These are phyloP conservation scores for Poronia punctata DNA, from an alignment of 495 filamentous ascomycete species.

Conservation along the genomic window DNA sequence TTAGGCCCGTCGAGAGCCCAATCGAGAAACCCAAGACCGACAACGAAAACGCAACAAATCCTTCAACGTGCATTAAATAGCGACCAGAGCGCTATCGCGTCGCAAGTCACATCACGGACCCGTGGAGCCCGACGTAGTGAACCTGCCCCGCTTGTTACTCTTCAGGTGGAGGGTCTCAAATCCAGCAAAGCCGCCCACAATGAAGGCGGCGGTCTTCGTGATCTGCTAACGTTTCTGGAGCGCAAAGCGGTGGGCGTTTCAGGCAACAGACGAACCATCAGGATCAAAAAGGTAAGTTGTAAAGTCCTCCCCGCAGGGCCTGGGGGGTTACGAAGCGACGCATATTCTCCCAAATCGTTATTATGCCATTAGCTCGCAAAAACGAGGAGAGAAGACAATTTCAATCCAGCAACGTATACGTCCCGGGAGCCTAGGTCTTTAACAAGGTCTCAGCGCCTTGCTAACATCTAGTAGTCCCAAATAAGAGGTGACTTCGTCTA, in stretches of 20 bases:
- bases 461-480: slow-evolving; percentile 69
- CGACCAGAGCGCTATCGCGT: slow-evolving; percentile 16
- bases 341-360: slow-evolving; percentile 37
- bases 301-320: slow-evolving; percentile 27
- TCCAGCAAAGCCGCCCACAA: slow-evolving; percentile 67
- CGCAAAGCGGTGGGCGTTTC: slow-evolving; percentile 58
- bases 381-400: slow-evolving; percentile 41
- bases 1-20: slow-evolving; percentile 21
- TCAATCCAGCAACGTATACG: slow-evolving; percentile 26
- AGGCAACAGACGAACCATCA: slow-evolving; percentile 49
- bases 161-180: slow-evolving; percentile 64
- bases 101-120: slow-evolving; percentile 12
- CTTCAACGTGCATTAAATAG: slow-evolving; percentile 29
- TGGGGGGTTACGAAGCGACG: slow-evolving; percentile 36
- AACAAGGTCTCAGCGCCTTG: slow-evolving; percentile 49
- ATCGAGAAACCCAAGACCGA: slow-evolving; percentile 25
- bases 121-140: slow-evolving; percentile 4
- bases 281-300: slow-evolving; percentile 78
- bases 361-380: slow-evolving; percentile 44
- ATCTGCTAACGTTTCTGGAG: slow-evolving; percentile 73
- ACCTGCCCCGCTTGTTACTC: slow-evolving; percentile 17
- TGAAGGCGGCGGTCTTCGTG: slow-evolving; percentile 62
- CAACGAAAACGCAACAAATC: slow-evolving; percentile 25
- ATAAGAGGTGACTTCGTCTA: slow-evolving; percentile 63
- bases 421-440: slow-evolving; percentile 37